These are phyloP conservation scores for Puccinia hordei DNA, from an alignment of 1,284 basidiomycete species.

Conservation along the genomic window DNA sequence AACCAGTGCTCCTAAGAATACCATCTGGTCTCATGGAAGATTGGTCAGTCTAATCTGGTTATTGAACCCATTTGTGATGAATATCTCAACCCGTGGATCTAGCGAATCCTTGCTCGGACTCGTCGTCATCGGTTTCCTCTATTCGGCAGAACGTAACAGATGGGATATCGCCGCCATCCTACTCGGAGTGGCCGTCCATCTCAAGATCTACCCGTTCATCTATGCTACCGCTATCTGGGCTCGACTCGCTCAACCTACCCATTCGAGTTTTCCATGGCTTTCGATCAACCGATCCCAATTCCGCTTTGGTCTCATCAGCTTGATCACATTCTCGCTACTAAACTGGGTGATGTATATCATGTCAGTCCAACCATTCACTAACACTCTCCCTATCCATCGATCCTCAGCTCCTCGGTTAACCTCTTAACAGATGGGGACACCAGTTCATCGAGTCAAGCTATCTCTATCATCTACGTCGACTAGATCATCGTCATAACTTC, in stretches of 20 bases:
- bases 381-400: no score
- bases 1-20: not conserved
- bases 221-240: slow-evolving; percentile 73
- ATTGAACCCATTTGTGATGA: slow-evolving; percentile 89
- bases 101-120: slow-evolving; percentile 85
- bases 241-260: not conserved
- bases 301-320: slow-evolving; percentile 71
- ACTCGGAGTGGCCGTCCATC: slow-evolving; percentile 79
- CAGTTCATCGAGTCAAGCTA: slow-evolving; percentile 87
- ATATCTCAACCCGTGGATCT: slow-evolving; percentile 93
- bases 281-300: slow-evolving; percentile 65
- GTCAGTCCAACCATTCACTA: slow-evolving; percentile 69
- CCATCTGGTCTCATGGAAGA: slow-evolving; percentile 53
- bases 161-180: slow-evolving; percentile 66
- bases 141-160: slow-evolving; percentile 63
- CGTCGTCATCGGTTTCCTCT: slow-evolving; percentile 74
- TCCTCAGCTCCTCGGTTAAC: not conserved
- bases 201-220: slow-evolving; percentile 93
- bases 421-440: slow-evolving; percentile 77
- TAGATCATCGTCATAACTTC: slow-evolving; percentile 98
- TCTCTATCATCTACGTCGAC: slow-evolving; percentile 84
- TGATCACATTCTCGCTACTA: slow-evolving; percentile 70
- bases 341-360: slow-evolving; percentile 72
- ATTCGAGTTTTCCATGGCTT: slow-evolving; percentile 56
- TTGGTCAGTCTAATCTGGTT: slow-evolving; percentile 69